Evolutionary conservation across 73 alveolate genomes (phyloP), one percentile per base, ranked within the genome.

Genomic region (Paramecium biaurelia): DNA sequence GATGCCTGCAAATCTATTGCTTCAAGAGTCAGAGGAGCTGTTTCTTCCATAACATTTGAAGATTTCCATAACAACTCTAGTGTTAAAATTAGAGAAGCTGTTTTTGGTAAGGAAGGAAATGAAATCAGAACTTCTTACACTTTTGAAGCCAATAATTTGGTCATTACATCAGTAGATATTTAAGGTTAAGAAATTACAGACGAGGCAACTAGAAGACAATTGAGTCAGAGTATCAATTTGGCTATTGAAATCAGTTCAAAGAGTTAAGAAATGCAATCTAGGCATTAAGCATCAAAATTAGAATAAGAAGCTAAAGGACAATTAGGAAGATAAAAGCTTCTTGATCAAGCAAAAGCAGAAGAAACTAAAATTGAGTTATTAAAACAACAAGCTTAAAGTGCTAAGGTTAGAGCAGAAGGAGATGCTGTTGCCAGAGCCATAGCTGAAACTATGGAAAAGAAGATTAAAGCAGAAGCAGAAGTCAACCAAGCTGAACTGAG

Each of bases 21-120:
- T 8, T 94, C 97, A 7, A 94, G 98, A 93, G 94, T 96, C 35
- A 92, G 98, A 94, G 98, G 98, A 4, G 94, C 95, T 0, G 97
- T 92, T 0, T 92, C 97, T 42, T 92, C 94, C 0, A 92, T 70
- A 7, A 70, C 95, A 63, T 96, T 96, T 92, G 95, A 96, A 45
- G 93, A 92, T 21, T 95, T 95, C 95, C 97, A 95, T 45, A 85
- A 95, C 43, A 67, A 87, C 32, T 93, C 96, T 15, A 76, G 94
- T 18, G 94, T 90, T 5, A 92, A 94, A 45, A 95, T 95, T n/a
- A 63, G 92, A 68, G 94, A 85, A 21, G 94, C 95, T 28, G 95
- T 95, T 72, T 95, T 94, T 85, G 96, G 96, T 28, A 93, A 89
- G 42, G 94, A 94, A 57, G 94, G 86, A 9, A 92, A 56, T 20